A percentile compares a stretch with the other conserved stretches of the same genome.
Evolutionary conservation across 2,329 filamentous ascomycete species (phyloP).

Genomic region (Bipolaris zeicola): DNA sequence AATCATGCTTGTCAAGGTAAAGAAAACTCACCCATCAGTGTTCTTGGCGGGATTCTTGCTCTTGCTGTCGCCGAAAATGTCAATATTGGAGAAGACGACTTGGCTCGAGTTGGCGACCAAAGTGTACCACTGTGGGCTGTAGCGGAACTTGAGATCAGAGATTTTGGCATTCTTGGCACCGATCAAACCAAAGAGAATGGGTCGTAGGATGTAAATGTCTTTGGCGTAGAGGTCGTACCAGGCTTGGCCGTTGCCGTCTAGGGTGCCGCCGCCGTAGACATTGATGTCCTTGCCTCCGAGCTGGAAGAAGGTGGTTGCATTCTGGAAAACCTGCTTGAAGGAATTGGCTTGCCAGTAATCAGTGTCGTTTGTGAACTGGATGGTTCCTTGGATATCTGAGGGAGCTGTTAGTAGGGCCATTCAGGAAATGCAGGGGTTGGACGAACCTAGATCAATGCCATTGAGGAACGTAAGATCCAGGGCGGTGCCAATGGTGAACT

Average conservation of each 20-base stretch:
- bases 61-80: slow-evolving; percentile 62
- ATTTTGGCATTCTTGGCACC: slow-evolving; percentile 64
- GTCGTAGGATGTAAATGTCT: slow-evolving; percentile 63
- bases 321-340: slow-evolving; percentile 70
- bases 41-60: slow-evolving; percentile 65
- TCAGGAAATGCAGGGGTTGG: not conserved
- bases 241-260: slow-evolving; percentile 68
- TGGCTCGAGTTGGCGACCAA: slow-evolving; percentile 69
- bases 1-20: too few species aligned
- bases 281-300: slow-evolving; percentile 70
- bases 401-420: slow-evolving; percentile 2
- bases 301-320: slow-evolving; percentile 70
- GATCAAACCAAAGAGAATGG: slow-evolving; percentile 63
- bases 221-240: slow-evolving; percentile 68
- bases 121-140: slow-evolving; percentile 68
- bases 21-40: slow-evolving; percentile 58
- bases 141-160: slow-evolving; percentile 64
- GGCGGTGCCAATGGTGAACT: slow-evolving; percentile 67
- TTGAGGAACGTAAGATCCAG: slow-evolving; percentile 69
- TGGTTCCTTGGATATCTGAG: slow-evolving; percentile 62
- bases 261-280: slow-evolving; percentile 67
- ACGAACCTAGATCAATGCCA: slow-evolving; percentile 64
- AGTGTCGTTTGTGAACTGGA: slow-evolving; percentile 69
- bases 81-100: slow-evolving; percentile 67
- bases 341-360: slow-evolving; percentile 70